Conservation (phyloP, 139 green algal species). For the Axilococcus clingmanii region DNA sequence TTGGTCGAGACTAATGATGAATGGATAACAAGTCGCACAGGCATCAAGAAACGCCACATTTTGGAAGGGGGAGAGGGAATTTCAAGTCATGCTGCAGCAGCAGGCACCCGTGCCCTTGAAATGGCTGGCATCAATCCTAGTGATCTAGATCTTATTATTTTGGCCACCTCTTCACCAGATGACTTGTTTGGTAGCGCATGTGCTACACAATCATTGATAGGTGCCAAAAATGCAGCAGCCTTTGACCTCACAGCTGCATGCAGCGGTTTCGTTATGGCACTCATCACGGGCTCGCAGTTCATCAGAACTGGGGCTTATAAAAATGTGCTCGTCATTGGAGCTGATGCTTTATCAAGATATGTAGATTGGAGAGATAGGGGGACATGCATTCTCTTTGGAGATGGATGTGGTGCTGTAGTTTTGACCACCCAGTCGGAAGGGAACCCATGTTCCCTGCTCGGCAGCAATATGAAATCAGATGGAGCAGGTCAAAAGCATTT, state of each 20-base stretch:
- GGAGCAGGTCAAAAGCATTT: slow-evolving; percentile 72
- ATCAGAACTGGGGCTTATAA: slow-evolving; percentile 67
- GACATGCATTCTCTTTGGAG: slow-evolving; percentile 98
- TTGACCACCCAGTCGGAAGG: slow-evolving; percentile 42
- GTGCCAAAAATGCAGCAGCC: slow-evolving; percentile 70
- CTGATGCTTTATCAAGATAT: slow-evolving; percentile 82
- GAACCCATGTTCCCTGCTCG: slow-evolving; percentile 56
- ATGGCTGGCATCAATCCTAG: slow-evolving; percentile 70
- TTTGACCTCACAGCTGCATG: slow-evolving; percentile 98
- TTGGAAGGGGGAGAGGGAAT: slow-evolving; percentile 64
- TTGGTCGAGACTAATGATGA: slow-evolving; percentile 96
- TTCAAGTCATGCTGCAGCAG: slow-evolving; percentile 48
- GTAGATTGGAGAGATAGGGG: slow-evolving; percentile 88
- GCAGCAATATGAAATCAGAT: slow-evolving; percentile 77
- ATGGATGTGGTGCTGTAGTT: slow-evolving; percentile 86
- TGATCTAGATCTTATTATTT: slow-evolving; percentile 86
- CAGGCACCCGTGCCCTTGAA: slow-evolving; percentile 63
- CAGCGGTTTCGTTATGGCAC: slow-evolving; percentile 90
- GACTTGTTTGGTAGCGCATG: slow-evolving; percentile 91
- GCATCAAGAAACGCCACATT: slow-evolving; percentile 75
- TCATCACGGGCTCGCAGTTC: slow-evolving; percentile 80
- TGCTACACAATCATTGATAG: slow-evolving; percentile 66
- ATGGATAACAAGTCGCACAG: slow-evolving; percentile 89
- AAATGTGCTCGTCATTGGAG: slow-evolving; percentile 88
- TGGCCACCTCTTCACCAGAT: slow-evolving; percentile 90